Evolutionary conservation across 352 stramenopile species (phyloP).

Genomic region (Globisporangium cederbergense): DNA sequence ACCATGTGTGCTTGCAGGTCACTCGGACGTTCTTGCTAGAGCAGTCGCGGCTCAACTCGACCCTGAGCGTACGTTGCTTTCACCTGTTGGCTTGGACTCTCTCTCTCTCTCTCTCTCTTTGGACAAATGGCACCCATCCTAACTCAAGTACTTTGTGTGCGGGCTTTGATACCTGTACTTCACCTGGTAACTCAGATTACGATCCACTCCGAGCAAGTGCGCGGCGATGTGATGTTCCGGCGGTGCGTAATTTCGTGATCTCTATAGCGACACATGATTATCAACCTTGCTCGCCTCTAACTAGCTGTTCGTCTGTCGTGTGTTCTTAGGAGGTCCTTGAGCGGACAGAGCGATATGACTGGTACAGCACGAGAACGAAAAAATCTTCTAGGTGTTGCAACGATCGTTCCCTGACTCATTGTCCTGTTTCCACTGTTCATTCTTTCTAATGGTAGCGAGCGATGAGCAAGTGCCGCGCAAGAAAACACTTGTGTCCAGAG

Average conservation of each 20-base stretch:
- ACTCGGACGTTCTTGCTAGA: slow-evolving; percentile 30
- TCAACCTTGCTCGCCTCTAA: too few species aligned
- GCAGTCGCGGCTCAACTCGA: slow-evolving; percentile 37
- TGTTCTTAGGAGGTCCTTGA: slow-evolving; percentile 6
- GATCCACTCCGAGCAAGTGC: slow-evolving; percentile 24
- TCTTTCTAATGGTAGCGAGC: background rate
- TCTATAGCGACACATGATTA: too few species aligned
- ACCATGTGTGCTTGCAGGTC: background rate
- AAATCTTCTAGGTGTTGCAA: too few species aligned
- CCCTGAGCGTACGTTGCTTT: slow-evolving; percentile 22
- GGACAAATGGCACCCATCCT: too few species aligned
- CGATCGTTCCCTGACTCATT: too few species aligned
- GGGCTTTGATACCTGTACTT: too few species aligned
- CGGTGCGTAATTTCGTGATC: slow-evolving; percentile 2
- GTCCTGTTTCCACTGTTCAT: too few species aligned
- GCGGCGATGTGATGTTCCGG: slow-evolving; percentile 36
- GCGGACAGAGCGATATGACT: slow-evolving; percentile 1
- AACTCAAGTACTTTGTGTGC: too few species aligned
- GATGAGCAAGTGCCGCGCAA: background rate
- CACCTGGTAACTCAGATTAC: slow-evolving; percentile 22
- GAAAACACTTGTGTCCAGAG: slow-evolving; percentile 2
- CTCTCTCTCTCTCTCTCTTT: too few species aligned
- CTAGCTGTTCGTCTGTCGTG: background rate
- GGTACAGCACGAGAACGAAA: background rate
- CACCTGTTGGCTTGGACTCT: too few species aligned